A percentile compares a stretch with the other conserved stretches of the same genome.
Evolutionary conservation across 1,284 basidiomycete genomes (phyloP).

Genomic region (Fomitopsis betulina): DNA sequence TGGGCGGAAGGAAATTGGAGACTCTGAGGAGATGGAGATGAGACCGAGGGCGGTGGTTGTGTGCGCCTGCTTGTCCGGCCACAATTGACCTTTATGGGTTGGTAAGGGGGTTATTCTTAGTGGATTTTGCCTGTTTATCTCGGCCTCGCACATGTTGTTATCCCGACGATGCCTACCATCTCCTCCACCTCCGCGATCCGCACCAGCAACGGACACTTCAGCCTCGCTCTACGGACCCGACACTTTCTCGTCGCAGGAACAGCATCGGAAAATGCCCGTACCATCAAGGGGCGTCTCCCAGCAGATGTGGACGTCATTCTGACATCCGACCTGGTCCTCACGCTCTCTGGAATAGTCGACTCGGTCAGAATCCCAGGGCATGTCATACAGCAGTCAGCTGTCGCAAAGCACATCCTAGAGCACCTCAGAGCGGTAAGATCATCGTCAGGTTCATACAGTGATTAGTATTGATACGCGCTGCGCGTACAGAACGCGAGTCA

Average conservation of each 20-base stretch:
- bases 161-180: conserved; percentile 34
- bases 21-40: conserved; percentile 4
- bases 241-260: conserved; percentile 36
- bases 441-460: neutral
- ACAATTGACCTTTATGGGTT: conserved; percentile 9
- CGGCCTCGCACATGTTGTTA: neutral
- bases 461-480: neutral
- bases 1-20: conserved; percentile 11
- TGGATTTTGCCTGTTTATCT: neutral
- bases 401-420: conserved; percentile 42
- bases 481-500: conserved; percentile 46
- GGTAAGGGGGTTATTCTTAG: conserved; percentile 3
- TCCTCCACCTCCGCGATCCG: conserved; percentile 28
- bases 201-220: conserved; percentile 26
- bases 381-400: conserved; percentile 43
- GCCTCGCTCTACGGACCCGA: conserved; percentile 29
- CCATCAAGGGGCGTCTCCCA: conserved; percentile 37
- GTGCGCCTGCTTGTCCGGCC: conserved; percentile 24
- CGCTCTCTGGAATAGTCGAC: conserved; percentile 49
- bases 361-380: conserved; percentile 33
- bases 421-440: conserved; percentile 47
- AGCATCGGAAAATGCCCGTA: conserved; percentile 28
- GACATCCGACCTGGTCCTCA: conserved; percentile 45
- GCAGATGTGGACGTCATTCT: conserved; percentile 47
- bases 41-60: conserved; percentile 26